Percentiles rank a stretch among this genome's conserved stretches.
These are phyloP conservation scores for Plenodomus biglobosus DNA, from an alignment of 2,329 filamentous ascomycete genomes.

Conservation along the genomic window DNA sequence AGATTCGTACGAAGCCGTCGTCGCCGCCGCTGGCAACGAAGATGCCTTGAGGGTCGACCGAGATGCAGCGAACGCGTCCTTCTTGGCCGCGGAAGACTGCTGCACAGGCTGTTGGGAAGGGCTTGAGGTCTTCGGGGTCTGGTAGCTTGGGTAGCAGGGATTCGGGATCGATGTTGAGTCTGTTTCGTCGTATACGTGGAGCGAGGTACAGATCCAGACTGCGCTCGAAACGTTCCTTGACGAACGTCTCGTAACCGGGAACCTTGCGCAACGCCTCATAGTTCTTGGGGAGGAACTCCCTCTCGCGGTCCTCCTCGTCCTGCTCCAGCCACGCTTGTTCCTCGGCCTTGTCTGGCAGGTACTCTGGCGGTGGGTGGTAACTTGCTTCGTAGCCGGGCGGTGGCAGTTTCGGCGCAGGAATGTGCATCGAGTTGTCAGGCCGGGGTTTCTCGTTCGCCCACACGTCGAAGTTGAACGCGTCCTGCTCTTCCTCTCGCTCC, in stretches of 20 bases:
- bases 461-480: slow-evolving; percentile 74
- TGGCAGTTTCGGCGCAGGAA: slow-evolving; percentile 88
- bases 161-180: slow-evolving; percentile 94
- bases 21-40: slow-evolving; percentile 92
- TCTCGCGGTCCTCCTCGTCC: slow-evolving; percentile 88
- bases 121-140: slow-evolving; percentile 87
- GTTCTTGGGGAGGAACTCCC: slow-evolving; percentile 80
- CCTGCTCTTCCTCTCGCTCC: slow-evolving; percentile 70
- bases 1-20: slow-evolving; percentile 87
- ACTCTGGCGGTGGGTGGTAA: slow-evolving; percentile 94
- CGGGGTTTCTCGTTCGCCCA: slow-evolving; percentile 90
- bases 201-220: slow-evolving; percentile 95
- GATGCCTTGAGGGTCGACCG: slow-evolving; percentile 80
- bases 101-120: slow-evolving; percentile 88
- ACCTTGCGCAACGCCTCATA: slow-evolving; percentile 86
- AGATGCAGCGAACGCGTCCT: slow-evolving; percentile 80
- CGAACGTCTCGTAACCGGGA: slow-evolving; percentile 83
- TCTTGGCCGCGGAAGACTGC: slow-evolving; percentile 86
- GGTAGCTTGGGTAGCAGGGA: slow-evolving; percentile 91
- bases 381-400: slow-evolving; percentile 94
- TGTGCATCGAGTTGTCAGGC: slow-evolving; percentile 87
- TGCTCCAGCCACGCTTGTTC: slow-evolving; percentile 79
- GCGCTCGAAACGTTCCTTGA: slow-evolving; percentile 95
- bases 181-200: slow-evolving; percentile 86
- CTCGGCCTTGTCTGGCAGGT: slow-evolving; percentile 83